Base-by-base conservation (phyloP, 371 early-diverging fungal species). In the Choanephora cucurbitarum region DNA sequence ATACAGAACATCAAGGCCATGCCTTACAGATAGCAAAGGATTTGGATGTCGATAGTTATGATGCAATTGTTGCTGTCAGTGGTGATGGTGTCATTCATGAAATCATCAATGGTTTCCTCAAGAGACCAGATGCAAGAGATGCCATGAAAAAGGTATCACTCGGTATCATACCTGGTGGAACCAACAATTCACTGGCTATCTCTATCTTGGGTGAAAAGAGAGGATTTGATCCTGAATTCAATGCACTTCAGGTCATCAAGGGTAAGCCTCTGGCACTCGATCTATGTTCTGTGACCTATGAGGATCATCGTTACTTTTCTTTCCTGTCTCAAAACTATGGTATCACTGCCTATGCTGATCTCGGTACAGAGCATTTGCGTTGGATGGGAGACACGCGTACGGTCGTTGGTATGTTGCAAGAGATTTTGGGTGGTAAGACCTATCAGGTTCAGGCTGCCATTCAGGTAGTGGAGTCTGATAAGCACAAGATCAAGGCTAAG, bases 71-170 rank as follows among this genome's bases (percentile, higher is more conserved):
- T 5, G 75, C 87, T 24, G 77, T 91, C 34, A 85, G 88, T 62
- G 93, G 93, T 22, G 93, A 93, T 66, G 93, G 93, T 11, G 79
- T 90, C 3, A 72, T 89, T 31, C 91, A 93, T 57, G 93, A 93
- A 64, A 70, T 89, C 4, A 70, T 91, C 52, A 90, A 93, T 57
- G 91, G 91, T 1, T 72, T 91, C 28, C 67, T 89, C 66, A 65
- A 78, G 48, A 76, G 91, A 41, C 72, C 81, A 0, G 90, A 91
- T 66, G 89, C 80, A 14, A 55, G 61, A 9, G 51, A 70, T 6
- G 69, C 75, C 0, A 78, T 87, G 28, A 69, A 77, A 49, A 74
- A 72, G 31, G 61, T 88, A 3, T 84, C 90, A 1, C 31, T 91
- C 3, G 89, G 89, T 5, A 68, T 83, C 5, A 83, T 91, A 63